Conservation (phyloP, 2,329 filamentous ascomycete species). For the Ascocoryne sarcoides region DNA sequence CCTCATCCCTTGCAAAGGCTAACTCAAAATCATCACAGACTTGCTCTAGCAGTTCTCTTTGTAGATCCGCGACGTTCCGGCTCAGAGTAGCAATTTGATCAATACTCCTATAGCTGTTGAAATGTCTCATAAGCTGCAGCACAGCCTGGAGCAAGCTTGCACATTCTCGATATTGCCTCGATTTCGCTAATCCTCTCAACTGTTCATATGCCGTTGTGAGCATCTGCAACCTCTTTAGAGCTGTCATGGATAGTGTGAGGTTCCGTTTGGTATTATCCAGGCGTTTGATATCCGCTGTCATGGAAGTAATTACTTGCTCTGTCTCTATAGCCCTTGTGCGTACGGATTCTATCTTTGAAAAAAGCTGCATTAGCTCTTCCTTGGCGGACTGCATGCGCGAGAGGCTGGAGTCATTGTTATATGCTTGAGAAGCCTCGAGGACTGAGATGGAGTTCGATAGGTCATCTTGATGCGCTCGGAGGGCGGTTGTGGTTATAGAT, state of each 20-base stretch:
- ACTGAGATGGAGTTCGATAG: slow-evolving; percentile 68
- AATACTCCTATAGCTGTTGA: slow-evolving; percentile 95
- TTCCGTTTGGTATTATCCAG: slow-evolving; percentile 96
- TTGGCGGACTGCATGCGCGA: slow-evolving; percentile 88
- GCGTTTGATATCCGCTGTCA: slow-evolving; percentile 98
- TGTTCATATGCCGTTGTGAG: slow-evolving; percentile 98
- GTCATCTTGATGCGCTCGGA: slow-evolving; percentile 70
- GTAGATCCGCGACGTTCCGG: slow-evolving; percentile 85
- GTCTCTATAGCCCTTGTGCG: slow-evolving; percentile 83
- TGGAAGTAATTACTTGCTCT: slow-evolving; percentile 91
- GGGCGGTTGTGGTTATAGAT: slow-evolving; percentile 60
- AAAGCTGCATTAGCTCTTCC: slow-evolving; percentile 78
- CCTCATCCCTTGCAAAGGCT: slow-evolving; percentile 82
- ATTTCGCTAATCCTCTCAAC: slow-evolving; percentile 71
- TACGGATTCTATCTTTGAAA: slow-evolving; percentile 91
- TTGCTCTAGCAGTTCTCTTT: slow-evolving; percentile 87
- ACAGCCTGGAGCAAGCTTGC: slow-evolving; percentile 90
- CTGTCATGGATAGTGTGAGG: slow-evolving; percentile 94
- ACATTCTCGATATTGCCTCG: slow-evolving; percentile 88
- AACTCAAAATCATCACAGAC: slow-evolving; percentile 99
- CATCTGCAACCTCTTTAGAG: slow-evolving; percentile 95
- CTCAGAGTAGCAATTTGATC: slow-evolving; percentile 94
- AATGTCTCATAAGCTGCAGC: slow-evolving; percentile 95
- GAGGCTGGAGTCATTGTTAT: slow-evolving; percentile 78
- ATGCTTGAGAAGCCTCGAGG: slow-evolving; percentile 68